Evolutionary conservation across 2,329 filamentous ascomycete genomes (phyloP), one percentile per base, ranked within the genome.

Genomic region (Botrytis deweyae): DNA sequence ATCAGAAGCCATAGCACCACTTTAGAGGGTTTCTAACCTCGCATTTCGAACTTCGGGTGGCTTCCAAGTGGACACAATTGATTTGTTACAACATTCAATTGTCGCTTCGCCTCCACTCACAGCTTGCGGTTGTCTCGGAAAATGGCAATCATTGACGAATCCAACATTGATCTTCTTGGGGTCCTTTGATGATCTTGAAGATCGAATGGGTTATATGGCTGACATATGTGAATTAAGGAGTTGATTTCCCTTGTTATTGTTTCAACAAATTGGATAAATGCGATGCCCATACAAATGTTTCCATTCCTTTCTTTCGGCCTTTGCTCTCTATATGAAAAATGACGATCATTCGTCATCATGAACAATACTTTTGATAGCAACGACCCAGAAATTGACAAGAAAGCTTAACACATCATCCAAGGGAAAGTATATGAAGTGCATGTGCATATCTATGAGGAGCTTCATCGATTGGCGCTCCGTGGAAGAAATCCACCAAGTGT

Each of bases 41-140:
- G 46, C 46, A 52, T 36, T 18, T 40, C 4, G 64, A 67, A 40
- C 14, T 79, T 79, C 44, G n/a, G 38, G 44, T 55, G 65, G 36
- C 44, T 52, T 67, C 44, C 46, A 67, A 52, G 65, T 68, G 46
- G 44, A 40, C 38, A 29, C n/a, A 40, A 40, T 58, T 55, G 49
- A 68, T 18, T 58, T 49, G 36, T 68, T 9, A 68, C 46, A 18
- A 33, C 65, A 58, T 58, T 29, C n/a, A 58, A 29, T 58, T 42
- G 38, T 68, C 33, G 36, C 65, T 68, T 29, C 46, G 46, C 65
- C 65, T 46, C 42, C 63, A 65, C 63, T 65, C 29, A 20, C 25
- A 46, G 63, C 18, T 36, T 36, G 63, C 29, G 42, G 42, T 49
- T 36, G 63, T 65, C 42, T 68, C 65, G 36, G 25, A 68, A 42